Base-by-base conservation (phyloP, 176 grass and related monocot species). In the Lolium perenne region DNA sequence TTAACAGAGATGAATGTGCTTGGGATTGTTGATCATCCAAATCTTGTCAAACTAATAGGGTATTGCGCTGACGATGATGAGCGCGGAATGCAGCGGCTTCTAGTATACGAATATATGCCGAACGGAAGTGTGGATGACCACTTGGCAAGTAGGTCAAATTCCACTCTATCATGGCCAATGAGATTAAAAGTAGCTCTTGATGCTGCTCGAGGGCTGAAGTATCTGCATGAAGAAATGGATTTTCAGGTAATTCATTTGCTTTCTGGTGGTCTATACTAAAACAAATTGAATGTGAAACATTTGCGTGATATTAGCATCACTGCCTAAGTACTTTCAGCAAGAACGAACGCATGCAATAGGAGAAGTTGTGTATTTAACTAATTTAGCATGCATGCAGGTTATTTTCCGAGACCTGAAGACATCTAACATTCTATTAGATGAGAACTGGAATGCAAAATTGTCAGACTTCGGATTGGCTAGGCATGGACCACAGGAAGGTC, bases 401-500 rank as follows among this genome's bases (percentile, higher is more conserved):
- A 99, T 99, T 78, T 99, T 99, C 73, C 90, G 97, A 46, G 97
- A 99, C 84, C 83, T 99, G 77, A 99, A 99, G 76, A 94, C 92
- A 76, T 96, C 97, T 11, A 99, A 99, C 60, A 93, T 99, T 90
- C 87, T 99, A 41, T 70, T 99, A 47, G 97, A 97, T 79, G 92
- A 94, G 77, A 82, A 99, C 58, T 99, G 97, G 94, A 93, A 92
- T n/a, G 97, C 97, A 38, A 99, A 99, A 76, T 83, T 99, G 68
- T 99, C 97, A 2, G 97, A 99, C 86, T 99, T 99, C 56, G 97
- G 97, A 40, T 92, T 99, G 80, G 97, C 97, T 80, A 97, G 97
- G 86, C 97, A 99, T 85, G 97, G 97, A 80, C 97, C 97, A 47
- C 38, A 87, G 0, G 97, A 99, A 91, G 97, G 97, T 82, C 48